These are phyloP conservation scores for Aspergillus versicolor DNA, from an alignment of 2,329 filamentous ascomycete genomes.

Conservation along the genomic window DNA sequence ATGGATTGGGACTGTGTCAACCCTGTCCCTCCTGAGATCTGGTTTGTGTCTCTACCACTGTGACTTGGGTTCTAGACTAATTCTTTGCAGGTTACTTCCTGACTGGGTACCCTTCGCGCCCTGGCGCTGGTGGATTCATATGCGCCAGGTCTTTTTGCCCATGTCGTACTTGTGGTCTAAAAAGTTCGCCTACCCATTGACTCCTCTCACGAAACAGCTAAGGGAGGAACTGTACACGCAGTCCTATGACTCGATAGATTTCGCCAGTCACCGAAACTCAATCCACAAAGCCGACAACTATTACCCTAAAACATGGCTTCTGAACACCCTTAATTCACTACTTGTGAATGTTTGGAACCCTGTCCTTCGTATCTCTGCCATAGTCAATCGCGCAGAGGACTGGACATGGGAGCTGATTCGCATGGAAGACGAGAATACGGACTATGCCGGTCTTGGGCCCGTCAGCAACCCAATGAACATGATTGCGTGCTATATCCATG, in stretches of 20 bases:
- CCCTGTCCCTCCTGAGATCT: conserved; percentile 87
- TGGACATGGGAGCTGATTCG: conserved; percentile 81
- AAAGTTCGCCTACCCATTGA: conserved; percentile 73
- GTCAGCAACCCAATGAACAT: conserved; percentile 91
- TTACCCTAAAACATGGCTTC: conserved; percentile 82
- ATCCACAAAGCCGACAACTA: conserved; percentile 83
- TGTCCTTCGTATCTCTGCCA: conserved; percentile 64
- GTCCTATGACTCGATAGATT: conserved; percentile 75
- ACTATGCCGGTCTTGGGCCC: conserved; percentile 80
- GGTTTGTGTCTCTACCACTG: conserved; percentile 49
- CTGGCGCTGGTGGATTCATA: conserved; percentile 98
- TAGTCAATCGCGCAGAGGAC: conserved; percentile 72
- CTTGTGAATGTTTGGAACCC: conserved; percentile 79
- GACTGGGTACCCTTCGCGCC: conserved; percentile 88
- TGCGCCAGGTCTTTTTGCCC: conserved; percentile 90
- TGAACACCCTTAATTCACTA: conserved; percentile 76
- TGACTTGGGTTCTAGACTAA: conserved; percentile 10
- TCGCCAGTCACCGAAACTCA: conserved; percentile 74
- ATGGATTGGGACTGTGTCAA: conserved; percentile 91
- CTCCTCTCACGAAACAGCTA: conserved; percentile 69
- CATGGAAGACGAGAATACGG: conserved; percentile 91
- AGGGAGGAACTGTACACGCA: conserved; percentile 80
- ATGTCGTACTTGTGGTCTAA: conserved; percentile 91
- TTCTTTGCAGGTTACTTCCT: conserved; percentile 62
- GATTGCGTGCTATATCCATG: conserved; percentile 78